Percentiles rank a stretch among this genome's conserved stretches.
These are phyloP conservation scores for Myrica gale DNA, from an alignment of 306 rosid genomes.

Conservation along the genomic window DNA sequence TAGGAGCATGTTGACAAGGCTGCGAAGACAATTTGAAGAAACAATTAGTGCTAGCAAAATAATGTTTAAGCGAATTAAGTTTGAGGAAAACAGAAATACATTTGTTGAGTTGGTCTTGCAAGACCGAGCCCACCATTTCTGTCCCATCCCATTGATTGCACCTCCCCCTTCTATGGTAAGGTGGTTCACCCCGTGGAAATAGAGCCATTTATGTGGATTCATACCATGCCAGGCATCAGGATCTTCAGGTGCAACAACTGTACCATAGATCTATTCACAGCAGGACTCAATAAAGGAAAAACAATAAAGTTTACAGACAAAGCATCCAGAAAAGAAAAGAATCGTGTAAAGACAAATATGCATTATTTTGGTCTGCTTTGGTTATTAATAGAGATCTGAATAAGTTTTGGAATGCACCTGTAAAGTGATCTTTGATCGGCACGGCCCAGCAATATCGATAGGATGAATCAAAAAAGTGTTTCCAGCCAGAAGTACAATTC, in stretches of 20 bases:
- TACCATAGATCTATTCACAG: conserved; percentile 57
- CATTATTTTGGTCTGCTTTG: not conserved
- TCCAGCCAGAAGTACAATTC: conserved; percentile 50
- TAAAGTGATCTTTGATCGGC: conserved; percentile 64
- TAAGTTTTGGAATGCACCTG: conserved; percentile 43
- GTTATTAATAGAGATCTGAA: not conserved
- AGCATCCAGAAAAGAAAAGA: not conserved
- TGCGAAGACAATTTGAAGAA: conserved; percentile 44
- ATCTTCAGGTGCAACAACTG: conserved; percentile 69
- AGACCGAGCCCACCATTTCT: conserved; percentile 87
- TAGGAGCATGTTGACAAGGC: conserved; percentile 85
- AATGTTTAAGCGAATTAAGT: conserved; percentile 28
- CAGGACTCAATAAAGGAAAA: conserved; percentile 18
- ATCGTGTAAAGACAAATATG: not conserved
- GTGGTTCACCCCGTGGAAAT: conserved; percentile 64
- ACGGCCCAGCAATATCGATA: conserved; percentile 68
- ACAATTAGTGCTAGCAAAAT: conserved; percentile 24
- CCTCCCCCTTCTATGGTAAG: conserved; percentile 84
- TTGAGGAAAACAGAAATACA: conserved; percentile 42
- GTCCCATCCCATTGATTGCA: conserved; percentile 76
- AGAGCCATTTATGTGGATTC: conserved; percentile 67
- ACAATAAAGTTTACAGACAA: not conserved
- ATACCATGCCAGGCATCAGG: conserved; percentile 63
- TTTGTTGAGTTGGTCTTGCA: conserved; percentile 70
- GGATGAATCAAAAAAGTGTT: conserved; percentile 61